Conservation (phyloP, 1,284 basidiomycete genomes). For the Sparassis latifolia region DNA sequence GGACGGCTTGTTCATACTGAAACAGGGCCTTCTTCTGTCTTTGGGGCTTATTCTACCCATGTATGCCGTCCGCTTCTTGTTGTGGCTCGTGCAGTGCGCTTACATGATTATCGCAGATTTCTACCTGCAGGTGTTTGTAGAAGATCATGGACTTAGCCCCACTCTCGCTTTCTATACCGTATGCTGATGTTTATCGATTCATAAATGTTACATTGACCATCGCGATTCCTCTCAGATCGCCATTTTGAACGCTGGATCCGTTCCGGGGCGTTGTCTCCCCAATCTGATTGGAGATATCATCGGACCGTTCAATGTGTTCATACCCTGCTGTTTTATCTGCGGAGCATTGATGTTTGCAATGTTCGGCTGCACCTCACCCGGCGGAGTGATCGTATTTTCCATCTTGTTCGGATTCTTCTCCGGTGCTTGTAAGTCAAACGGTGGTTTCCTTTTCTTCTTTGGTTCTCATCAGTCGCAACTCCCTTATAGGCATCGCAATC, state of each 20-base stretch:
- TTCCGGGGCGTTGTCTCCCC: conserved; percentile 11
- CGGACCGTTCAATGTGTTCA: conserved; percentile 15
- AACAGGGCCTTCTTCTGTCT: not conserved
- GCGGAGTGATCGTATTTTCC: conserved; percentile 12
- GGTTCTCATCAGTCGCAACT: not conserved
- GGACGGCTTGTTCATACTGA: not conserved
- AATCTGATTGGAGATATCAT: conserved; percentile 14
- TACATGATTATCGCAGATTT: conserved; percentile 7
- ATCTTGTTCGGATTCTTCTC: conserved; percentile 21
- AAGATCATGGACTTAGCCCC: conserved; percentile 12
- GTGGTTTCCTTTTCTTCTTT: not conserved
- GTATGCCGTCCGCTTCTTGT: not conserved
- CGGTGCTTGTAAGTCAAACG: conserved; percentile 13
- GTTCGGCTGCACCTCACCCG: conserved; percentile 11
- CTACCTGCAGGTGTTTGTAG: conserved; percentile 23
- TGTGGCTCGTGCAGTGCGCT: not conserved
- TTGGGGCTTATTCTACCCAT: not conserved
- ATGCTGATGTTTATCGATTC: not conserved
- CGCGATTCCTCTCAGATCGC: conserved; percentile 9
- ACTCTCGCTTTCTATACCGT: conserved; percentile 16
- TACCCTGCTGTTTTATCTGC: conserved; percentile 3
- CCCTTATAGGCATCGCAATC: not conserved
- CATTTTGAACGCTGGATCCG: conserved; percentile 12
- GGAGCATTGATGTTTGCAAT: conserved; percentile 15
- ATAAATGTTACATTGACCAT: not conserved